These are phyloP conservation scores for Blastocystis sp. DNA, from an alignment of 352 stramenopile species.

Conservation along the genomic window DNA sequence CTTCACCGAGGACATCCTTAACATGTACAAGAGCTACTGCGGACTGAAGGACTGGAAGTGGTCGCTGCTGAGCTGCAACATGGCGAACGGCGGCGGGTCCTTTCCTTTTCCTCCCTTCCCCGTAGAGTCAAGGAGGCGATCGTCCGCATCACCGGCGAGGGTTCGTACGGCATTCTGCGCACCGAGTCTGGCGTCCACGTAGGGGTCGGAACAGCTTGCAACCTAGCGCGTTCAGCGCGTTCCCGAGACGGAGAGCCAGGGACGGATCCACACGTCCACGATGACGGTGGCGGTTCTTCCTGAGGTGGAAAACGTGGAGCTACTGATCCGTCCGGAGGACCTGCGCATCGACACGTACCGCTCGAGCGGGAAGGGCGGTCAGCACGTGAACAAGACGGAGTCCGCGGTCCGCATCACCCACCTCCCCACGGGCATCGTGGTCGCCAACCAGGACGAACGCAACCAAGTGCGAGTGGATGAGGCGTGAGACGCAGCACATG, in stretches of 20 bases:
- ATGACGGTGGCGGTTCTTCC: slow-evolving; percentile 91
- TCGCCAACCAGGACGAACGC: slow-evolving; percentile 62
- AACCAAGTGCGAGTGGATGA: slow-evolving; percentile 57
- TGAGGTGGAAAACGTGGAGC: slow-evolving; percentile 71
- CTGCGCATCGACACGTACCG: slow-evolving; percentile 91
- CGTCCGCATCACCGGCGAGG: slow-evolving; percentile 66
- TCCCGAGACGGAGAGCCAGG: slow-evolving; percentile 79
- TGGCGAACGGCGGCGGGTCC: slow-evolving; percentile 72
- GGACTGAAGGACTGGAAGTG: slow-evolving; percentile 75
- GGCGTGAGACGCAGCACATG: slow-evolving; percentile 70
- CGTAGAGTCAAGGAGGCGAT: slow-evolving; percentile 59
- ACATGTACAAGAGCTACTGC: slow-evolving; percentile 81
- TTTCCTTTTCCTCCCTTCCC: not conserved
- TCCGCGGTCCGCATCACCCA: slow-evolving; percentile 89
- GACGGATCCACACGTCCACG: slow-evolving; percentile 88
- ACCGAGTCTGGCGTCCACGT: slow-evolving; percentile 89
- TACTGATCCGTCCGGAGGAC: slow-evolving; percentile 82
- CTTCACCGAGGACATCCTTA: slow-evolving; percentile 81
- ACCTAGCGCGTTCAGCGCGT: slow-evolving; percentile 81
- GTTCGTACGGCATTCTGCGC: slow-evolving; percentile 89
- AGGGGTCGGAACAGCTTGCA: not conserved
- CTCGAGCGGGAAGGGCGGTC: slow-evolving; percentile 82
- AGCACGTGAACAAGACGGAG: slow-evolving; percentile 99
- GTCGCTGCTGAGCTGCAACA: slow-evolving; percentile 74
- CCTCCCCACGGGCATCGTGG: slow-evolving; percentile 83